Conservation (phyloP, 805 yeast species). For the Clavispora phyllophila region DNA sequence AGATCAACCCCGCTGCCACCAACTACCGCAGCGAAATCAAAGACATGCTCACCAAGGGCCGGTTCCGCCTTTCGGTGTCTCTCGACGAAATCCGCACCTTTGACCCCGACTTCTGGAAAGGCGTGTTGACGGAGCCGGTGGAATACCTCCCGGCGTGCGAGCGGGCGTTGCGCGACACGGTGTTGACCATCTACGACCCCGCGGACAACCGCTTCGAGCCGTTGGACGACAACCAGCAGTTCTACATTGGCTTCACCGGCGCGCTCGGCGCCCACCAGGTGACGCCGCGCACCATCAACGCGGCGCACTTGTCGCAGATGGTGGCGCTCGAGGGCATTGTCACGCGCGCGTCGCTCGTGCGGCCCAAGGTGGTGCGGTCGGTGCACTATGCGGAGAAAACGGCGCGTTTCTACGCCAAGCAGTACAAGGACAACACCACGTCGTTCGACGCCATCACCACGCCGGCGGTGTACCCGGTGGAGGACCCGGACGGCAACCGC, state of each 20-base stretch:
- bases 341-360: conserved; percentile 84
- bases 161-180: conserved; percentile 76
- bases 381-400: conserved; percentile 89
- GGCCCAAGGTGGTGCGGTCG: conserved; percentile 87
- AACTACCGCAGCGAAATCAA: conserved; percentile 68
- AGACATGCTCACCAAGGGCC: conserved; percentile 63
- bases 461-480: conserved; percentile 85
- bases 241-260: conserved; percentile 79
- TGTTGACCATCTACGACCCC: conserved; percentile 66
- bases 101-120: conserved; percentile 72
- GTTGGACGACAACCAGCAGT: conserved; percentile 57
- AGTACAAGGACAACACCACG: conserved; percentile 88
- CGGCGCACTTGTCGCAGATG: conserved; percentile 72
- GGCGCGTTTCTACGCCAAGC: conserved; percentile 81
- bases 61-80: conserved; percentile 64
- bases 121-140: conserved; percentile 70
- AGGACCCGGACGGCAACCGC: conserved; percentile 87
- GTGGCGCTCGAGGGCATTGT: conserved; percentile 93
- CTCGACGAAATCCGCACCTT: conserved; percentile 86
- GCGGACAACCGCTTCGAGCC: conserved; percentile 47
- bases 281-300: conserved; percentile 81
- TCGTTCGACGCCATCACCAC: conserved; percentile 80
- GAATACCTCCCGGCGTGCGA: conserved; percentile 88
- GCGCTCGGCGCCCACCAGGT: conserved; percentile 86
- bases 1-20: conserved; percentile 44